phyloP scores from a whole-genome alignment of 2,329 filamentous ascomycete species.

The Colletotrichum lini region DNA sequence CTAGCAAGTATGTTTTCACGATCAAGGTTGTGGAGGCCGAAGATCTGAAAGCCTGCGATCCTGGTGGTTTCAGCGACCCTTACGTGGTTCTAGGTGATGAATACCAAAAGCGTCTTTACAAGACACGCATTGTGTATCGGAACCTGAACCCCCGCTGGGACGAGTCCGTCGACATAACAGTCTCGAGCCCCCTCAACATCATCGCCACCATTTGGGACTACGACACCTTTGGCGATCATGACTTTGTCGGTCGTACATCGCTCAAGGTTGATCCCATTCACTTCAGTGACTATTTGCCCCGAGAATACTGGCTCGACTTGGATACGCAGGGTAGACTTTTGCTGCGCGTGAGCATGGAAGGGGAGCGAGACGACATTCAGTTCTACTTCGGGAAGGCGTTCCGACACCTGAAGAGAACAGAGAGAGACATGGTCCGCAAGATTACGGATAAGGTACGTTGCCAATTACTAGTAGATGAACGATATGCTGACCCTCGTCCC shows the following conservation, averaged over 20 bases:
- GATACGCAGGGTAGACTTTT: conserved; percentile 94
- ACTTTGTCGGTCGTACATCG: conserved; percentile 96
- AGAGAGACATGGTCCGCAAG: conserved; percentile 97
- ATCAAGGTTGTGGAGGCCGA: conserved; percentile 99
- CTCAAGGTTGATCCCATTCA: conserved; percentile 98
- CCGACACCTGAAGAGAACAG: conserved; percentile 92
- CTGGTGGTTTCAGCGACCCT: conserved; percentile 93
- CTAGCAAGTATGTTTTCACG: conserved; percentile 95
- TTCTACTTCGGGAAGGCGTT: conserved; percentile 99
- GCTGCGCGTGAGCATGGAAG: conserved; percentile 97
- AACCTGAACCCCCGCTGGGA: conserved; percentile 97
- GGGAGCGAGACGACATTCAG: conserved; percentile 96
- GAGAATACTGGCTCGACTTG: conserved; percentile 97
- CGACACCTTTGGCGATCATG: conserved; percentile 96
- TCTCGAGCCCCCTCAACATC: conserved; percentile 90
- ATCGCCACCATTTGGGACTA: conserved; percentile 99
- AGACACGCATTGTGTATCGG: conserved; percentile 91
- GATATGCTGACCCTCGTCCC: conserved; percentile 43
- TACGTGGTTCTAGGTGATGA: conserved; percentile 98
- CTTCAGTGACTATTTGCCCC: conserved; percentile 94
- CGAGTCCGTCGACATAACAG: conserved; percentile 95
- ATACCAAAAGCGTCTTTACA: conserved; percentile 95
- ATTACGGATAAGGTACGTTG: conserved; percentile 92
- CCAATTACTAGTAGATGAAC: neutral
- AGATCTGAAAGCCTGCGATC: conserved; percentile 97